Percentiles rank a stretch among this genome's conserved stretches.
These are phyloP conservation scores for Bipolaris sorokiniana DNA, from an alignment of 2,329 filamentous ascomycete species.

Conservation along the genomic window DNA sequence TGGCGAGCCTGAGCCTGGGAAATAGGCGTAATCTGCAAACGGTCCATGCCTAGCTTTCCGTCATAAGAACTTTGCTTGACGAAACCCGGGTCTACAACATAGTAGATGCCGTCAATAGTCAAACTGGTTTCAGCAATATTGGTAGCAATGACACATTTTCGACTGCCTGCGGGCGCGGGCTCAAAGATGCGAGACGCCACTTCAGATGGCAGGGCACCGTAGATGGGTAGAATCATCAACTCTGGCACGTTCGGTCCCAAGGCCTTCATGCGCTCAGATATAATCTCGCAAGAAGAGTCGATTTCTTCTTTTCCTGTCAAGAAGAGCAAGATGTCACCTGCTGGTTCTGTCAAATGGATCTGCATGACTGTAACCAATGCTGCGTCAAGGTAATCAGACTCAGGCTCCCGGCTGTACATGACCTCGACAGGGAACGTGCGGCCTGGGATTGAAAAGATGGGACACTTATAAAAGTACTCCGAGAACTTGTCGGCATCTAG, in stretches of 20 bases:
- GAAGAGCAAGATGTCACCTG: constrained; percentile 95
- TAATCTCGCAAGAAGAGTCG: constrained; percentile 88
- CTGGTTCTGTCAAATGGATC: constrained; percentile 90
- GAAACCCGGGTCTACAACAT: constrained; percentile 95
- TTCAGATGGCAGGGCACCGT: constrained; percentile 89
- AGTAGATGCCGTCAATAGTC: constrained; percentile 97
- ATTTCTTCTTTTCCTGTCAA: constrained; percentile 98
- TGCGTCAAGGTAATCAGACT: constrained; percentile 93
- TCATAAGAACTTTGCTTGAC: constrained; percentile 98
- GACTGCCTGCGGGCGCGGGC: constrained; percentile 79
- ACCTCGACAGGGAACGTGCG: constrained; percentile 95
- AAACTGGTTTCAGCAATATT: constrained; percentile 99
- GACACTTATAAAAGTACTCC: constrained; percentile 92
- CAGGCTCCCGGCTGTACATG: constrained; percentile 92
- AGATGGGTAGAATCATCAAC: constrained; percentile 92
- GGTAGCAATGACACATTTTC: constrained; percentile 96
- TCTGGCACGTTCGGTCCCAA: constrained; percentile 90
- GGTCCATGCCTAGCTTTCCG: constrained; percentile 97
- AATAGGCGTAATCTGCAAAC: constrained; percentile 91
- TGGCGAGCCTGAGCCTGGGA: constrained; percentile 97
- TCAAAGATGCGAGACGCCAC: constrained; percentile 96
- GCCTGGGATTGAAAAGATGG: constrained; percentile 95
- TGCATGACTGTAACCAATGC: constrained; percentile 98
- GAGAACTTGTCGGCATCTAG: constrained; percentile 98
- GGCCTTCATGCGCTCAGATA: constrained; percentile 96